Conservation (phyloP, 2,329 filamentous ascomycete genomes). For the Elsinoe batatas region DNA sequence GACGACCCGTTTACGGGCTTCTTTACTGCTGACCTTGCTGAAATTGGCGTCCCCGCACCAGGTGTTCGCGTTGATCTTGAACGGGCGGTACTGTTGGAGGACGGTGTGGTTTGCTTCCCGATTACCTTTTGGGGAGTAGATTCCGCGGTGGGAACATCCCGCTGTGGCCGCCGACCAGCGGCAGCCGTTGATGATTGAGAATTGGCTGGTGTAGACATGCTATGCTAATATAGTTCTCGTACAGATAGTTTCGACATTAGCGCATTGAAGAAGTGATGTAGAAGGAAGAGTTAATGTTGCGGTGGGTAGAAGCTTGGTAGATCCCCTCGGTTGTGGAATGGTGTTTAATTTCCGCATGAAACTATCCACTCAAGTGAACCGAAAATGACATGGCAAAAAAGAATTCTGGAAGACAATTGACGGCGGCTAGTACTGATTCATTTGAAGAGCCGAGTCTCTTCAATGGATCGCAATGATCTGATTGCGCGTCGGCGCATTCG, state of each 20-base stretch:
- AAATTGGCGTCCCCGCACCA: slow-evolving; percentile 49
- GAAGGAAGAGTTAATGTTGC: background rate
- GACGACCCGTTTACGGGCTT: slow-evolving; percentile 34
- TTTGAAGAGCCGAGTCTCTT: background rate
- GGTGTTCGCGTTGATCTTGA: slow-evolving; percentile 52
- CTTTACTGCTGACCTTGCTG: slow-evolving; percentile 60
- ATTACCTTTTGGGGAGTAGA: slow-evolving; percentile 12
- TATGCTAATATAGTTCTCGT: background rate
- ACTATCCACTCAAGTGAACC: background rate
- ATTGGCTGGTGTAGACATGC: slow-evolving; percentile 17
- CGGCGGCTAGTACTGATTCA: background rate
- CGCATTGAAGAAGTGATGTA: background rate
- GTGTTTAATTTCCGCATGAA: slow-evolving; percentile 11
- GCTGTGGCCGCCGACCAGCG: slow-evolving; percentile 14
- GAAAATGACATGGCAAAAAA: background rate
- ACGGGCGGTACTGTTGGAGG: slow-evolving; percentile 14
- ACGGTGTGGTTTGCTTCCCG: slow-evolving; percentile 12
- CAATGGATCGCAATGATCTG: background rate
- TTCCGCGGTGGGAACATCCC: slow-evolving; percentile 12
- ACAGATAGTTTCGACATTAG: slow-evolving; percentile 1
- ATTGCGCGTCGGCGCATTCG: background rate
- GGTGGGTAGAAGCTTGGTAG: slow-evolving; percentile 3
- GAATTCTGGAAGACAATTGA: background rate
- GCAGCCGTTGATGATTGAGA: slow-evolving; percentile 13
- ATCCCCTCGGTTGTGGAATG: slow-evolving; percentile 9